Conservation (phyloP, 169 alveolate species). For the Babesia ovis region DNA sequence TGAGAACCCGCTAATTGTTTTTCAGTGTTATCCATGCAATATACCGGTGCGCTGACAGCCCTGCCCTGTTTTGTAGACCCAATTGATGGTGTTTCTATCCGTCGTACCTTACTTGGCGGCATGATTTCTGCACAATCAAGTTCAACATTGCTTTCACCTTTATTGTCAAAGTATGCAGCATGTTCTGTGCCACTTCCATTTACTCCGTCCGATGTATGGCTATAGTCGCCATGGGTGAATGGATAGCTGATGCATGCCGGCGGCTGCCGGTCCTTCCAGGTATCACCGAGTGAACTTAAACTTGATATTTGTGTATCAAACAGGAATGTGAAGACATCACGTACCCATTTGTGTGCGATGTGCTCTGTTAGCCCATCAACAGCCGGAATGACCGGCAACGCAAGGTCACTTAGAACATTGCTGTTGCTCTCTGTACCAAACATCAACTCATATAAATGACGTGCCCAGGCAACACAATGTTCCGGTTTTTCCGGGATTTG, state of each 20-base stretch:
- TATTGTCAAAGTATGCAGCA: background rate
- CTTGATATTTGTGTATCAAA: slow-evolving; percentile 66
- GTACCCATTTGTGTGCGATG: slow-evolving; percentile 10
- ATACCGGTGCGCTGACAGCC: background rate
- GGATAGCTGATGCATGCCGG: slow-evolving; percentile 4
- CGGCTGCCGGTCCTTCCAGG: slow-evolving; percentile 11
- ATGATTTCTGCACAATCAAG: background rate
- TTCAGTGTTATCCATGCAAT: background rate
- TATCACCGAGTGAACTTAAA: slow-evolving; percentile 43
- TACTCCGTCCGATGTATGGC: background rate
- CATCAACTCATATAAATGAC: slow-evolving; percentile 84
- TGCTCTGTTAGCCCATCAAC: background rate
- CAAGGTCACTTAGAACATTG: slow-evolving; percentile 46
- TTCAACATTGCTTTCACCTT: background rate
- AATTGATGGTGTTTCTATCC: background rate
- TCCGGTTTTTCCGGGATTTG: slow-evolving; percentile 97
- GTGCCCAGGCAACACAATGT: slow-evolving; percentile 98
- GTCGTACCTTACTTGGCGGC: slow-evolving; percentile 1
- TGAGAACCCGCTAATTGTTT: background rate
- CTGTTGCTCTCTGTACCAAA: slow-evolving; percentile 68
- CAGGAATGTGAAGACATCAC: slow-evolving; percentile 50
- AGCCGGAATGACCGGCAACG: slow-evolving; percentile 41
- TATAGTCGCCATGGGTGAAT: background rate
- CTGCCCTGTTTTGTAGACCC: background rate
- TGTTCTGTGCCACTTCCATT: background rate